These are phyloP conservation scores for Fusarium dimerum DNA, from an alignment of 2,329 filamentous ascomycete species.

Conservation along the genomic window DNA sequence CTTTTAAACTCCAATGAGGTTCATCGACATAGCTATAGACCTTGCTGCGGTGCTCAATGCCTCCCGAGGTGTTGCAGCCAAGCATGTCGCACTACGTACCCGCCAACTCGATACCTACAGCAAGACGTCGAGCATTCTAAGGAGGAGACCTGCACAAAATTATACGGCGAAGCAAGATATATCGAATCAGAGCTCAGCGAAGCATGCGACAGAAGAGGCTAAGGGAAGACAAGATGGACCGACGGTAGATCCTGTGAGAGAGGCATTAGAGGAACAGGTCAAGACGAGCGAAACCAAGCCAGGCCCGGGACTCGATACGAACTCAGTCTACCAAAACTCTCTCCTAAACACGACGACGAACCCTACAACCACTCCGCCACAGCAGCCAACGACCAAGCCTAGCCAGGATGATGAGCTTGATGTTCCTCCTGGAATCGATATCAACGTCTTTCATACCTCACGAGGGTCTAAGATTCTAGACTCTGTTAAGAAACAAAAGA, in stretches of 20 bases:
- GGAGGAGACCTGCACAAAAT: constrained; percentile 22
- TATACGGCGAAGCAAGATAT: neutral
- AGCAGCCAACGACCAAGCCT: constrained; percentile 5
- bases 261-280: constrained; percentile 4
- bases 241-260: constrained; percentile 7
- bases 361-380: constrained; percentile 8
- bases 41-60: constrained; percentile 69
- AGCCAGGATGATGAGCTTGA: constrained; percentile 32
- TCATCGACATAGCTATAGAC: constrained; percentile 68
- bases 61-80: constrained; percentile 66
- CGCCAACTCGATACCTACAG: constrained; percentile 55
- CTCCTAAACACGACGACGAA: constrained; percentile 4
- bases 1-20: constrained; percentile 48
- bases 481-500: constrained; percentile 34
- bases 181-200: constrained; percentile 3
- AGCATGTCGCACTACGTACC: constrained; percentile 59
- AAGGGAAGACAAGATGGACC: constrained; percentile 15
- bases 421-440: constrained; percentile 42
- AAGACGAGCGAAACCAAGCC: constrained; percentile 8
- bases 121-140: constrained; percentile 47
- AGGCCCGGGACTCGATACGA: constrained; percentile 5
- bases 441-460: constrained; percentile 51
- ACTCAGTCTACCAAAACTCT: neutral
- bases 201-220: constrained; percentile 4
- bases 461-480: constrained; percentile 47